Evolutionary conservation across 2,329 filamentous ascomycete species (phyloP).

Genomic region (Fusarium nodosum): DNA sequence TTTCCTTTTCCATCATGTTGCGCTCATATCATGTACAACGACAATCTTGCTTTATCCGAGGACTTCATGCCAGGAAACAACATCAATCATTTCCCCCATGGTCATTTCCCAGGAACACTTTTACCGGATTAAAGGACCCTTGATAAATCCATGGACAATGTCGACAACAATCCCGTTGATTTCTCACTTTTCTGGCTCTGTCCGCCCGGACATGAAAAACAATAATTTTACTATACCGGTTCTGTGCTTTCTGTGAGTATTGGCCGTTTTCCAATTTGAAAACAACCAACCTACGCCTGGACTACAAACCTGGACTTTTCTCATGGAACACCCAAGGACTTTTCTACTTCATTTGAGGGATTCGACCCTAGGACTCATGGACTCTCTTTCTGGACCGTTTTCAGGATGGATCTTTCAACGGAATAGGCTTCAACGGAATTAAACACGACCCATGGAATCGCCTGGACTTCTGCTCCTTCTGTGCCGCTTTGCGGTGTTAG

Average conservation of each 20-base stretch:
- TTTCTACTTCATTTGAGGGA: slow-evolving; percentile 38
- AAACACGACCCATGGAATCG: slow-evolving; percentile 15
- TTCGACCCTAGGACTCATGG: slow-evolving; percentile 39
- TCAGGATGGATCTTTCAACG: slow-evolving; percentile 22
- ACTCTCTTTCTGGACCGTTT: slow-evolving; percentile 12
- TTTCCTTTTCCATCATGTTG: slow-evolving; percentile 49
- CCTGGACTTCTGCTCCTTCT: slow-evolving; percentile 29
- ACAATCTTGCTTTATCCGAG: slow-evolving; percentile 47
- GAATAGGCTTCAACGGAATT: slow-evolving; percentile 35
- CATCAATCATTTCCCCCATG: slow-evolving; percentile 27
- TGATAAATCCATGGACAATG: slow-evolving; percentile 2
- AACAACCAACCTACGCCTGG: slow-evolving; percentile 41
- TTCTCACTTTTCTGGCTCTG: slow-evolving; percentile 47
- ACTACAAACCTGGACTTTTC: slow-evolving; percentile 45
- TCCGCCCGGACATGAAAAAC: slow-evolving; percentile 53
- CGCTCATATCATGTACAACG: slow-evolving; percentile 50
- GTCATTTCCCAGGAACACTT: slow-evolving; percentile 33
- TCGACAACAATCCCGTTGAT: slow-evolving; percentile 24
- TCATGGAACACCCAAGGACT: slow-evolving; percentile 34
- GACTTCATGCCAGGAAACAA: slow-evolving; percentile 40
- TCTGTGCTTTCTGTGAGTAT: slow-evolving; percentile 56
- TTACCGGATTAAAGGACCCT: slow-evolving; percentile 27
- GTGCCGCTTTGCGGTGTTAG: slow-evolving; percentile 32
- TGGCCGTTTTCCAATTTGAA: slow-evolving; percentile 51
- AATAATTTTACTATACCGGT: slow-evolving; percentile 46